Conservation (phyloP, 2,329 filamentous ascomycete species). For the Aspergillus brasiliensis region DNA sequence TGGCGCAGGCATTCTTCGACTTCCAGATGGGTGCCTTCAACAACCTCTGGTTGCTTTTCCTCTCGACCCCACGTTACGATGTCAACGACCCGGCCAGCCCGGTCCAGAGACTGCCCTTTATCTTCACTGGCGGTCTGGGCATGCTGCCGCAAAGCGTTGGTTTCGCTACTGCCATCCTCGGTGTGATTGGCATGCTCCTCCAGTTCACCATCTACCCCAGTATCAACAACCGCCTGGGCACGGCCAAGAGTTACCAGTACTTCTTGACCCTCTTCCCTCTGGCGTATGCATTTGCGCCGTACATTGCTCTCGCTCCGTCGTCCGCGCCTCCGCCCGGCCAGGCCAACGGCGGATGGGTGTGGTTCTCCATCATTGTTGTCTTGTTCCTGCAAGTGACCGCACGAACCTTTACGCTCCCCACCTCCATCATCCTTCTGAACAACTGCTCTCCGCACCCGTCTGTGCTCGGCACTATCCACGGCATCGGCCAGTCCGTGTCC, state of each 20-base stretch:
- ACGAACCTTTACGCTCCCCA: slow-evolving; percentile 68
- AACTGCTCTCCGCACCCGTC: slow-evolving; percentile 62
- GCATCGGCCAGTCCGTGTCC: slow-evolving; percentile 59
- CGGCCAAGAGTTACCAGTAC: slow-evolving; percentile 66
- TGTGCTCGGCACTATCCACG: slow-evolving; percentile 63
- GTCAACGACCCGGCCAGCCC: slow-evolving; percentile 42
- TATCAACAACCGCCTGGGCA: slow-evolving; percentile 67
- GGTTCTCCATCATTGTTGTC: slow-evolving; percentile 66
- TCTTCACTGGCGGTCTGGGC: slow-evolving; percentile 72
- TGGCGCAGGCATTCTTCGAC: slow-evolving; percentile 70
- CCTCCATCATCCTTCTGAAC: slow-evolving; percentile 61
- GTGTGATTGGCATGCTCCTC: slow-evolving; percentile 70
- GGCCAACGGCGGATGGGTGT: slow-evolving; percentile 54
- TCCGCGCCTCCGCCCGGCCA: slow-evolving; percentile 44
- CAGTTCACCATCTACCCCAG: slow-evolving; percentile 72
- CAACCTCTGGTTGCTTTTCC: slow-evolving; percentile 74
- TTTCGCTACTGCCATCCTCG: slow-evolving; percentile 73
- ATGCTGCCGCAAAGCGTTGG: slow-evolving; percentile 71
- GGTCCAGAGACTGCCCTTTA: slow-evolving; percentile 52
- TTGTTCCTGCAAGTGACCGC: slow-evolving; percentile 70
- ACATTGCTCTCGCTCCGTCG: slow-evolving; percentile 68
- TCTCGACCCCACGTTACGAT: slow-evolving; percentile 68
- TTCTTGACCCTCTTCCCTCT: slow-evolving; percentile 71
- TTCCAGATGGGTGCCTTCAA: slow-evolving; percentile 76
- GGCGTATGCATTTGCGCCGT: slow-evolving; percentile 71